These are phyloP conservation scores for Erodium moschatum DNA, from an alignment of 441 rosid genomes.

Conservation along the genomic window DNA sequence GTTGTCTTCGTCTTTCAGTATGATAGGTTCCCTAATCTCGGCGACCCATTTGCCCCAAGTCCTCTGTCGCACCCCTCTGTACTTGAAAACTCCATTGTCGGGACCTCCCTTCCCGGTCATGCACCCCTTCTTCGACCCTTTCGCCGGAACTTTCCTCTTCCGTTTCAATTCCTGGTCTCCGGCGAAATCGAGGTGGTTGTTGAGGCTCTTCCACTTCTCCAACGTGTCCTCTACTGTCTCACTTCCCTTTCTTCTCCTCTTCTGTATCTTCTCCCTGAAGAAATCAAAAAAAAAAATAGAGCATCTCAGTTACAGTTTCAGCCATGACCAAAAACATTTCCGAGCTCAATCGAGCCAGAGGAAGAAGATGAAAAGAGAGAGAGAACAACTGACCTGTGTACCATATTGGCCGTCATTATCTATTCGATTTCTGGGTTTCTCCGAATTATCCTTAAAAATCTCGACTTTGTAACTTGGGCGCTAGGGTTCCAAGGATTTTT, in stretches of 20 bases:
- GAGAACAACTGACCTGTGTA: background rate
- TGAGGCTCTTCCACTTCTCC: background rate
- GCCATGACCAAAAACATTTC: too few relatives aligned
- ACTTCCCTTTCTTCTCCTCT: background rate
- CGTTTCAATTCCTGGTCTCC: background rate
- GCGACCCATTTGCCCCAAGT: slow-evolving; percentile 28
- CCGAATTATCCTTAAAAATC: background rate
- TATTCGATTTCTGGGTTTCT: background rate
- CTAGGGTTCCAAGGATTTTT: background rate
- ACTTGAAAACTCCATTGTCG: slow-evolving; percentile 13
- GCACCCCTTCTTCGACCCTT: slow-evolving; percentile 20
- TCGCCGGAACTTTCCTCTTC: background rate
- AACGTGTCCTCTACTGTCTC: background rate
- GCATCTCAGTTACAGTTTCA: too few relatives aligned
- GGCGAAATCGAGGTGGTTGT: background rate
- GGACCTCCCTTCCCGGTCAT: slow-evolving; percentile 24
- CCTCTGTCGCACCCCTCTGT: slow-evolving; percentile 21
- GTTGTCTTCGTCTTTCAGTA: background rate
- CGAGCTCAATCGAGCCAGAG: too few relatives aligned
- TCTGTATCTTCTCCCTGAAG: background rate
- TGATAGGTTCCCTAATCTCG: slow-evolving; percentile 17
- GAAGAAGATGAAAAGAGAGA: too few relatives aligned
- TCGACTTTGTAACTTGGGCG: background rate
- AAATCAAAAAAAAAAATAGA: background rate
- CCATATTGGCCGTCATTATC: background rate